Evolutionary conservation across 768 basidiomycete genomes (phyloP).

Genomic region (Rubroboletus satanas): DNA sequence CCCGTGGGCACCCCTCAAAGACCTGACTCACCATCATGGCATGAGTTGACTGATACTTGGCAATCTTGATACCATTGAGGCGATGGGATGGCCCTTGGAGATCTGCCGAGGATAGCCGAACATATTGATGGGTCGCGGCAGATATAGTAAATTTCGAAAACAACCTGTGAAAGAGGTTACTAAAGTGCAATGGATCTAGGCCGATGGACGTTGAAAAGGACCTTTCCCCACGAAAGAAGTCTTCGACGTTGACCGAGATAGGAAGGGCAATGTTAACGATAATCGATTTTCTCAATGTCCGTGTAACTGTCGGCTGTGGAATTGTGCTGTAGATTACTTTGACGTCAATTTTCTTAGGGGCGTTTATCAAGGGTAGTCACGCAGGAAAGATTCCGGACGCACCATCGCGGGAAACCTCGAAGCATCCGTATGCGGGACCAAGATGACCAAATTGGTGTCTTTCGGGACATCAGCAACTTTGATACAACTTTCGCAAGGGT

Average conservation of each 20-base stretch:
- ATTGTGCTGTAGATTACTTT: constrained; percentile 65
- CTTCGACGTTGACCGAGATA: constrained; percentile 90
- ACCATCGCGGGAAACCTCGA: constrained; percentile 62
- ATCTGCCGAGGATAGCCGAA: constrained; percentile 66
- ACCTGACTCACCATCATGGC: constrained; percentile 44
- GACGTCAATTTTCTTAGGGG: constrained; percentile 61
- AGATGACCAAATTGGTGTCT: constrained; percentile 44
- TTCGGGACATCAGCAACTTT: constrained; percentile 46
- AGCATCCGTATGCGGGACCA: constrained; percentile 64
- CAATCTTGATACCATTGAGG: constrained; percentile 49
- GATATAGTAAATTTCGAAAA: constrained; percentile 91
- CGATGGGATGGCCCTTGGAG: constrained; percentile 45
- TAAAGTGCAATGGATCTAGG: background rate
- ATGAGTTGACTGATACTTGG: constrained; percentile 44
- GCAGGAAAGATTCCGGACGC: constrained; percentile 19
- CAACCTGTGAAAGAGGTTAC: constrained; percentile 46
- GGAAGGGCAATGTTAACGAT: constrained; percentile 70
- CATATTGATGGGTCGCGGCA: constrained; percentile 69
- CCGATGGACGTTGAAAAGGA: constrained; percentile 25
- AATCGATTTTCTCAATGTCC: constrained; percentile 53
- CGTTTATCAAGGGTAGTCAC: background rate
- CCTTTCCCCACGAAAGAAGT: constrained; percentile 89
- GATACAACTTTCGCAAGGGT: constrained; percentile 42
- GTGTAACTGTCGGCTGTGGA: constrained; percentile 46
- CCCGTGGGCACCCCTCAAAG: background rate